Evolutionary conservation across 345 rosid genomes (phyloP).

Genomic region (Diplotaxis tenuifolia): DNA sequence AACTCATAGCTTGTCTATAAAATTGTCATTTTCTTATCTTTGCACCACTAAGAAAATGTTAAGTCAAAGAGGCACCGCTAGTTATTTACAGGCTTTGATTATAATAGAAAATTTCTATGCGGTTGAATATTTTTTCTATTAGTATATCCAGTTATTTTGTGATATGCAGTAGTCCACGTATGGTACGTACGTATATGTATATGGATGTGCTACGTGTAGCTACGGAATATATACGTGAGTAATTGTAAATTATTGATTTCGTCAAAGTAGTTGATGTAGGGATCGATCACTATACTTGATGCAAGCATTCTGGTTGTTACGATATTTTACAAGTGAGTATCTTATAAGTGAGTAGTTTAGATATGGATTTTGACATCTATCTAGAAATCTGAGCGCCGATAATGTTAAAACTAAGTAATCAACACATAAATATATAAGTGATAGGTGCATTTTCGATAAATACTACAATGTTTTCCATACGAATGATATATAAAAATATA

Average conservation of each 20-base stretch:
- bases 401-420: background rate
- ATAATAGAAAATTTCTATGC: background rate
- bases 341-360: background rate
- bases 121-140: background rate
- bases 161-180: slow-evolving; percentile 20
- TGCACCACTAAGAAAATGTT: background rate
- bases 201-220: slow-evolving; percentile 18
- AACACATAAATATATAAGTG: background rate
- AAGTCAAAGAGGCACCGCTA: background rate
- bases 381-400: background rate
- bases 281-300: background rate
- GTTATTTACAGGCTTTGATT: background rate
- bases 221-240: background rate
- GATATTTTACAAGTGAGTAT: background rate
- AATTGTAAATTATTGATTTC: background rate
- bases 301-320: background rate
- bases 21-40: background rate
- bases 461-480: background rate
- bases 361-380: slow-evolving; percentile 1
- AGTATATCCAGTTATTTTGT: too few relatives aligned
- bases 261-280: slow-evolving; percentile 5
- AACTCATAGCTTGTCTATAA: background rate
- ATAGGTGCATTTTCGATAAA: background rate
- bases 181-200: background rate
- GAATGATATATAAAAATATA: background rate